These are phyloP conservation scores for Pythium coloratum DNA, from an alignment of 352 stramenopile genomes.

Conservation along the genomic window DNA sequence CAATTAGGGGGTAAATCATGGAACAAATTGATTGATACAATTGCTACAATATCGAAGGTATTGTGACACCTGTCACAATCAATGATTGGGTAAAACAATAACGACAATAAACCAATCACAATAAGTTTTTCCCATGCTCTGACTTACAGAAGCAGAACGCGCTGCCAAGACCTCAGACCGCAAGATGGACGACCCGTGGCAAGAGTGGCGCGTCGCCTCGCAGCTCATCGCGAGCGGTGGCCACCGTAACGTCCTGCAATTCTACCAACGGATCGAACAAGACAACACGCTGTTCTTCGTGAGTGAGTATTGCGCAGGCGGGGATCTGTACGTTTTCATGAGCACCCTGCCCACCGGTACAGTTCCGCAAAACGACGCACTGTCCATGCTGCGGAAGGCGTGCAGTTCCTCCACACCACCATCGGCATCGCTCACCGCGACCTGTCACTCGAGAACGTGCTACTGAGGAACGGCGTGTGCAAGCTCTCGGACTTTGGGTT, in stretches of 20 bases:
- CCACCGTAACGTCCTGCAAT: too few species aligned
- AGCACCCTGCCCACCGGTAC: not conserved
- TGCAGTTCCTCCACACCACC: constrained; percentile 29
- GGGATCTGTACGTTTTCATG: too few species aligned
- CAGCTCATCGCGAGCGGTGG: too few species aligned
- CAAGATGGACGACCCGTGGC: constrained; percentile 5
- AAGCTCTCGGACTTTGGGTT: constrained; percentile 48
- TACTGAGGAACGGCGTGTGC: constrained; percentile 29
- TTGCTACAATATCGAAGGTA: too few species aligned
- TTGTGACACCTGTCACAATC: too few species aligned
- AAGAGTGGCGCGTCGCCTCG: not conserved
- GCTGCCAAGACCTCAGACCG: not conserved
- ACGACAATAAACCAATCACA: too few species aligned
- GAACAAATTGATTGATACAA: too few species aligned
- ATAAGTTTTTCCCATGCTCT: too few species aligned
- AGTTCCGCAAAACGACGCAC: not conserved
- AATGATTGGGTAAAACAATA: too few species aligned
- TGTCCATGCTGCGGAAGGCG: constrained; percentile 21
- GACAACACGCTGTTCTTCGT: too few species aligned
- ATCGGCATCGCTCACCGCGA: constrained; percentile 33
- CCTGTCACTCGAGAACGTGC: constrained; percentile 39
- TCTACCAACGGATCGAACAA: too few species aligned
- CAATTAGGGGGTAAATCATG: not conserved
- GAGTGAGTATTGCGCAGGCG: too few species aligned
- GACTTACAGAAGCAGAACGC: not conserved